phyloP scores from a whole-genome alignment of 106 monocot species.

The Dendrobium huoshanense region DNA sequence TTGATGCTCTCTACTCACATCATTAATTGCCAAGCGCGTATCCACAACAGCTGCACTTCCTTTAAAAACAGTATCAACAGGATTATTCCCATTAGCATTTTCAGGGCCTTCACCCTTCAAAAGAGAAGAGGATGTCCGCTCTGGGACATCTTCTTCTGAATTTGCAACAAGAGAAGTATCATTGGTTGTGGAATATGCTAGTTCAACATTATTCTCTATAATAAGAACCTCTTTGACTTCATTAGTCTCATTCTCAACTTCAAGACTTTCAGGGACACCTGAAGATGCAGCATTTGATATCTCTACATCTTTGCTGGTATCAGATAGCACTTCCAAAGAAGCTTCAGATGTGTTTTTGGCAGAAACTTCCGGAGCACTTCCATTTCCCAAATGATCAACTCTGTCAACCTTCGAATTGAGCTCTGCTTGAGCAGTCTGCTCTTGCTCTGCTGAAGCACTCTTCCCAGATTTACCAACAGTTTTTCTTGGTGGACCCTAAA shows the following conservation, averaged over 20 bases:
- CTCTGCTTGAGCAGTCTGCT: constrained; percentile 18
- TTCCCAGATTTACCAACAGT: constrained; percentile 16
- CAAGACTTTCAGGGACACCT: constrained; percentile 14
- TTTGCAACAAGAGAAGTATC: constrained; percentile 9
- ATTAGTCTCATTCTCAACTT: constrained; percentile 17
- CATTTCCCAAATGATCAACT: constrained; percentile 18
- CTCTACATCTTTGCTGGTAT: constrained; percentile 14
- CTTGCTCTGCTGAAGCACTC: constrained; percentile 10
- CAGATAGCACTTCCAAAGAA: constrained; percentile 15
- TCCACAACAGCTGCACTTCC: constrained; percentile 17
- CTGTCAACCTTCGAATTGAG: constrained; percentile 24
- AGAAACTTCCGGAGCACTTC: constrained; percentile 12
- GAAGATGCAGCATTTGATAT: constrained; percentile 10
- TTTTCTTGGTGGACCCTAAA: constrained; percentile 39
- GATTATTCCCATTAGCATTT: constrained; percentile 15
- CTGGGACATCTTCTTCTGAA: constrained; percentile 18
- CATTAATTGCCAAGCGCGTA: constrained; percentile 14
- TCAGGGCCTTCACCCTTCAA: constrained; percentile 15
- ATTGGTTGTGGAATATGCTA: constrained; percentile 13
- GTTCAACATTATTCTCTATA: constrained; percentile 23
- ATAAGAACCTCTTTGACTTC: constrained; percentile 20
- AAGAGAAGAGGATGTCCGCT: constrained; percentile 15
- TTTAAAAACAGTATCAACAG: constrained; percentile 16
- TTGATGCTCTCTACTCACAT: constrained; percentile 29
- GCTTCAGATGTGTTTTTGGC: constrained; percentile 13